phyloP scores from a whole-genome alignment of 441 rosid genomes.

The Syzygium syzygioides region DNA sequence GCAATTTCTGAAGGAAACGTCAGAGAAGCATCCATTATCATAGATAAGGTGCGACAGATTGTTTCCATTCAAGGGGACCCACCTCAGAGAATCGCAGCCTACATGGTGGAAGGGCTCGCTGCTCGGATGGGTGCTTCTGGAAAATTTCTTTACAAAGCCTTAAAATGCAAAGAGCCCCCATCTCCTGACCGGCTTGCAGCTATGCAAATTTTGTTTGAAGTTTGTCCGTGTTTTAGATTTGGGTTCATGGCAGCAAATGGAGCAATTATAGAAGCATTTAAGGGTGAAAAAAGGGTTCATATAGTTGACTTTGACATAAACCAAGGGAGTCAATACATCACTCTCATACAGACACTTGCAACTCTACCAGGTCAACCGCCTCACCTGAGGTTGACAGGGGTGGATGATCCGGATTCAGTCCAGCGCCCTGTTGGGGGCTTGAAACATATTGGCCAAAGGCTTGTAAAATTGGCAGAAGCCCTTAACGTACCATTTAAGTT shows the following conservation, averaged over 20 bases:
- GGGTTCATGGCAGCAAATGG: constrained; percentile 94
- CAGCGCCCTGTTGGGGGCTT: constrained; percentile 84
- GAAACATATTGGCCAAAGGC: constrained; percentile 69
- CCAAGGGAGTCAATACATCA: constrained; percentile 95
- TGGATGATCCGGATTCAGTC: constrained; percentile 95
- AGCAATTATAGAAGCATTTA: constrained; percentile 73
- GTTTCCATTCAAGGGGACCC: constrained; percentile 98
- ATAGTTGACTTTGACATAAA: constrained; percentile 87
- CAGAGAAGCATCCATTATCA: constrained; percentile 54
- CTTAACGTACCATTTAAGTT: constrained; percentile 68
- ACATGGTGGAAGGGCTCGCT: constrained; percentile 98
- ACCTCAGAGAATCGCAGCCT: constrained; percentile 87
- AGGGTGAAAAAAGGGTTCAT: constrained; percentile 77
- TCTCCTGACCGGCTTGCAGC: constrained; percentile 93
- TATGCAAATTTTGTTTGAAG: constrained; percentile 96
- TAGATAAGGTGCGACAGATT: constrained; percentile 63
- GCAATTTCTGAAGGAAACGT: constrained; percentile 60
- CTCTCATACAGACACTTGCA: constrained; percentile 67
- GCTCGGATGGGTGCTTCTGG: constrained; percentile 96
- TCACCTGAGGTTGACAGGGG: constrained; percentile 73
- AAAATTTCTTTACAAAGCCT: constrained; percentile 69
- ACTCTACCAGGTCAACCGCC: constrained; percentile 45
- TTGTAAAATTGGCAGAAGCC: constrained; percentile 66
- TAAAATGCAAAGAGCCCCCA: constrained; percentile 98
- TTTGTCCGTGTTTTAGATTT: constrained; percentile 95